These are phyloP conservation scores for Mariannaea sp. DNA, from an alignment of 2,329 filamentous ascomycete genomes.

Conservation along the genomic window DNA sequence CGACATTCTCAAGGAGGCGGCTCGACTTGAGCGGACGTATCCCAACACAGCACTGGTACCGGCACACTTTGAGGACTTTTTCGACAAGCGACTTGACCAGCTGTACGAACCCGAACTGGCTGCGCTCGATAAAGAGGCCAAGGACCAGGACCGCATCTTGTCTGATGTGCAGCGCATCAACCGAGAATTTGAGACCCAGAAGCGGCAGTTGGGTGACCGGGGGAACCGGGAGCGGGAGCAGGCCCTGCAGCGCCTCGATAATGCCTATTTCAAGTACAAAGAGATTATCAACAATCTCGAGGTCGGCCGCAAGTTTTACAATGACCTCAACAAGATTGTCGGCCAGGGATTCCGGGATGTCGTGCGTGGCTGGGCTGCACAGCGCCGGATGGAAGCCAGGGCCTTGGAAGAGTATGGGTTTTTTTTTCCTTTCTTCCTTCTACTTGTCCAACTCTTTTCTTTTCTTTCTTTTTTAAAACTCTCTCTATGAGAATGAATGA, in stretches of 20 bases:
- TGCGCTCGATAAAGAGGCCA: conserved; percentile 70
- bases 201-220: conserved; percentile 66
- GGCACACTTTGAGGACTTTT: conserved; percentile 89
- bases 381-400: conserved; percentile 79
- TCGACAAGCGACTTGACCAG: conserved; percentile 75
- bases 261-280: conserved; percentile 94
- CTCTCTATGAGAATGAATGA: too few relatives aligned
- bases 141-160: conserved; percentile 76
- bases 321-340: conserved; percentile 88
- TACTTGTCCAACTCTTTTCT: too few relatives aligned
- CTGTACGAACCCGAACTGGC: conserved; percentile 81
- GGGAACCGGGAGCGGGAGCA: conserved; percentile 77
- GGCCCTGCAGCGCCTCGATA: conserved; percentile 85
- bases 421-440: too few relatives aligned
- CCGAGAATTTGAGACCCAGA: conserved; percentile 73
- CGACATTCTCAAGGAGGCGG: conserved; percentile 81
- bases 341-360: conserved; percentile 76
- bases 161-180: conserved; percentile 75
- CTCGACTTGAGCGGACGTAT: conserved; percentile 82
- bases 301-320: conserved; percentile 93
- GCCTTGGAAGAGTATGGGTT: conserved; percentile 71
- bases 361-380: conserved; percentile 78
- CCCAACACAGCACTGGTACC: conserved; percentile 84
- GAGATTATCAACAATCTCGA: conserved; percentile 93
- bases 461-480: too few relatives aligned